These are phyloP conservation scores for Wickerhamiella hasegawae DNA, from an alignment of 805 yeast species.

Conservation along the genomic window DNA sequence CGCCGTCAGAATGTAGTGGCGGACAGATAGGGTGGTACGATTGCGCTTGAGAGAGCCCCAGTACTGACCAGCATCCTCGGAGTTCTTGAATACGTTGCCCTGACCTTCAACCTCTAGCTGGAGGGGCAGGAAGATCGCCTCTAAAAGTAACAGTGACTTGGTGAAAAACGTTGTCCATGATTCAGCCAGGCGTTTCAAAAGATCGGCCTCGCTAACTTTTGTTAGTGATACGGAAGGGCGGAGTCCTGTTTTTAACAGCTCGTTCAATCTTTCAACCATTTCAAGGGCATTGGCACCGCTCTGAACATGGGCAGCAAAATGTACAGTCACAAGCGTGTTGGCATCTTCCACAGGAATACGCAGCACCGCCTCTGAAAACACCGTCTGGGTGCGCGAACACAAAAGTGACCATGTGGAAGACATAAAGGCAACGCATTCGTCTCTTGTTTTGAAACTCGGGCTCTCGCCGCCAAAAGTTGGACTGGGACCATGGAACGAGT, in stretches of 20 bases:
- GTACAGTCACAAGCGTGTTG: conserved; percentile 31
- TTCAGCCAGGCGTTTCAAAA: conserved; percentile 18
- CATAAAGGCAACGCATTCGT: conserved; percentile 23
- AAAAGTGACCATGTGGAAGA: conserved; percentile 37
- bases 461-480: conserved; percentile 11
- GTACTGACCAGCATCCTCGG: conserved; percentile 23
- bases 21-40: conserved; percentile 13
- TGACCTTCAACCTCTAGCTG: conserved; percentile 33
- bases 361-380: conserved; percentile 33
- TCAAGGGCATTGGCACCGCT: conserved; percentile 24
- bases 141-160: conserved; percentile 39
- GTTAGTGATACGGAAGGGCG: conserved; percentile 10
- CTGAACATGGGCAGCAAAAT: conserved; percentile 25
- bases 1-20: conserved; percentile 19
- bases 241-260: conserved; percentile 31
- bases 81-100: conserved; percentile 23
- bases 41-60: conserved; percentile 20
- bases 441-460: conserved; percentile 17
- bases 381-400: conserved; percentile 27
- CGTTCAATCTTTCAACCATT: conserved; percentile 30
- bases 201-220: conserved; percentile 12
- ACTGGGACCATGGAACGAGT: conserved; percentile 24
- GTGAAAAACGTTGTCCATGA: conserved; percentile 44
- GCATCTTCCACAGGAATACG: conserved; percentile 42
- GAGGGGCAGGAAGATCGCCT: conserved; percentile 47